A percentile compares a stretch with the other conserved stretches of the same genome.
Conservation (phyloP, 495 filamentous ascomycete genomes). For the Aspergillus asperescens region DNA sequence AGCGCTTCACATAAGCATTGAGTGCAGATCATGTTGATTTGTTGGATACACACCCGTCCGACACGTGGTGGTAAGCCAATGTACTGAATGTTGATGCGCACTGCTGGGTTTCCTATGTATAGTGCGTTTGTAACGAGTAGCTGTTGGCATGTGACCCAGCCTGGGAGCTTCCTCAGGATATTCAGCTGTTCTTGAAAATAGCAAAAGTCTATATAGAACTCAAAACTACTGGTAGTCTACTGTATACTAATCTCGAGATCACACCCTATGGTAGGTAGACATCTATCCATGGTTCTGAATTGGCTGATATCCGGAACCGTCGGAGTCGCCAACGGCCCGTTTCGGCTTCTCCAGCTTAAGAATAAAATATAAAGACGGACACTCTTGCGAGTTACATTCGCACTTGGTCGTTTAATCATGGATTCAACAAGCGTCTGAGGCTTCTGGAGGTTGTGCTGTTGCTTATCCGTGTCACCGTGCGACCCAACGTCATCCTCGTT, state of each 20-base stretch:
- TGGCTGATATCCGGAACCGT: not conserved
- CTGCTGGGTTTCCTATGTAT: not conserved
- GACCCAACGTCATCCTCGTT: slow-evolving; percentile 6
- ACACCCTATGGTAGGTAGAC: too few relatives aligned
- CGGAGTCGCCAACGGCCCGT: not conserved
- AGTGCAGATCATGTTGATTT: slow-evolving; percentile 8
- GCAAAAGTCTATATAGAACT: too few relatives aligned
- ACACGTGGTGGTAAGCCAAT: not conserved
- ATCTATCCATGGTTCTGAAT: not conserved
- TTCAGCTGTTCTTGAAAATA: too few relatives aligned
- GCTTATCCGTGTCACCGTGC: not conserved
- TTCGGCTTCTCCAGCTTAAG: not conserved
- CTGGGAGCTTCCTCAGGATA: too few relatives aligned
- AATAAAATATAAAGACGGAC: not conserved
- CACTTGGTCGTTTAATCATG: not conserved
- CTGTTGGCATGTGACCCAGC: not conserved
- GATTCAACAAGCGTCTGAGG: not conserved
- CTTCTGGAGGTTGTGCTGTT: not conserved
- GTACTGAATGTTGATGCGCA: not conserved
- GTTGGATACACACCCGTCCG: slow-evolving; percentile 4
- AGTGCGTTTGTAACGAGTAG: not conserved
- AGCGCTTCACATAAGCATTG: slow-evolving; percentile 54
- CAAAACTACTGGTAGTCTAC: too few relatives aligned
- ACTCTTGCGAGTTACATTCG: not conserved
- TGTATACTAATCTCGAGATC: too few relatives aligned